Evolutionary conservation across 2,329 filamentous ascomycete genomes (phyloP).

Genomic region (Colletotrichum theobromicola): DNA sequence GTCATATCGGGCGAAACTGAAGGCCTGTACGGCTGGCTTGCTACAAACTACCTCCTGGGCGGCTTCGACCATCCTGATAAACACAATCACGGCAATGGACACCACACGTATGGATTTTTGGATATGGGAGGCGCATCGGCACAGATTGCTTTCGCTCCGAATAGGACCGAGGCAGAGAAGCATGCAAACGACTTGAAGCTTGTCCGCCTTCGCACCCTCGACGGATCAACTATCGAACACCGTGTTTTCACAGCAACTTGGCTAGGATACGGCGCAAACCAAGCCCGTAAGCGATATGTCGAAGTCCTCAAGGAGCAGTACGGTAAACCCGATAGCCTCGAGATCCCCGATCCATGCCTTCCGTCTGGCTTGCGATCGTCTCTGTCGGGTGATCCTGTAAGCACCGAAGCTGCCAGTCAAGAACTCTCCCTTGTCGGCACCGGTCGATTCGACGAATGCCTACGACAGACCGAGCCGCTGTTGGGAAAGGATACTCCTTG

Average conservation of each 20-base stretch:
- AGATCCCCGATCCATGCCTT: conserved; percentile 90
- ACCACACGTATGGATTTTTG: conserved; percentile 95
- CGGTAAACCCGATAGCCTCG: conserved; percentile 59
- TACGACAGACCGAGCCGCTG: conserved; percentile 81
- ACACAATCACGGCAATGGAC: conserved; percentile 82
- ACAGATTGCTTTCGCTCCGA: conserved; percentile 97
- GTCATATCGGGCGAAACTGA: conserved; percentile 96
- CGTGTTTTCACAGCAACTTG: conserved; percentile 94
- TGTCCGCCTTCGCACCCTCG: conserved; percentile 81
- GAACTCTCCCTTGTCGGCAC: conserved; percentile 75
- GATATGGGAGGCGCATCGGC: conserved; percentile 99
- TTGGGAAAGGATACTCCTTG: conserved; percentile 90
- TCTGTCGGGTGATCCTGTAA: conserved; percentile 66
- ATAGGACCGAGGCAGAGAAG: conserved; percentile 85
- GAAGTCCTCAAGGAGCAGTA: conserved; percentile 74
- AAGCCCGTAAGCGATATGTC: conserved; percentile 87
- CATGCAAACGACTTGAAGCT: conserved; percentile 90
- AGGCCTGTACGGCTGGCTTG: conserved; percentile 96
- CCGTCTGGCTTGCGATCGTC: conserved; percentile 78
- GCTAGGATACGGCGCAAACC: conserved; percentile 96
- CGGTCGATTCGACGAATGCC: conserved; percentile 84
- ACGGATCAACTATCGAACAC: conserved; percentile 80
- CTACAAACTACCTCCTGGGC: conserved; percentile 92
- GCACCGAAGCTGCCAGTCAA: conserved; percentile 36
- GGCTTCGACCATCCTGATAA: conserved; percentile 81